phyloP scores from a whole-genome alignment of 306 rosid species.

The Fragaria nilgerrensis region DNA sequence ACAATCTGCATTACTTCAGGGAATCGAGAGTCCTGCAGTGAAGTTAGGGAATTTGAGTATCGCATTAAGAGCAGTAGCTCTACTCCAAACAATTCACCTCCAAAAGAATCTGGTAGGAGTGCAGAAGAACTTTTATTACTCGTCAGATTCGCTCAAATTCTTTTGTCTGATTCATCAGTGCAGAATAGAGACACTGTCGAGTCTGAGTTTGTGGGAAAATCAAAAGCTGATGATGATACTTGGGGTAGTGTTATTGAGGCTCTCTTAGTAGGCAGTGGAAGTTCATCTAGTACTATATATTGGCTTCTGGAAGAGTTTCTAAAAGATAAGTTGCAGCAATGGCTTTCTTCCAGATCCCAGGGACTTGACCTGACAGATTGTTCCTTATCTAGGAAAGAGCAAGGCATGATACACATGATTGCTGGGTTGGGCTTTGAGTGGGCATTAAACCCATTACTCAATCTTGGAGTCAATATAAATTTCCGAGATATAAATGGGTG shows the following conservation, averaged over 20 bases:
- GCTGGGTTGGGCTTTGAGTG: constrained; percentile 91
- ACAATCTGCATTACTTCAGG: constrained; percentile 77
- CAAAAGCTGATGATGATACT: constrained; percentile 54
- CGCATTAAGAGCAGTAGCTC: constrained; percentile 39
- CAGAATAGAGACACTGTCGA: constrained; percentile 34
- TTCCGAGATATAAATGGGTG: constrained; percentile 94
- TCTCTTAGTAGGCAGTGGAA: constrained; percentile 63
- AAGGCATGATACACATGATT: constrained; percentile 84
- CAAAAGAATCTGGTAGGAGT: constrained; percentile 54
- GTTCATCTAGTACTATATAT: constrained; percentile 58
- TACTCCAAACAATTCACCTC: constrained; percentile 36
- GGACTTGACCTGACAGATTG: constrained; percentile 50
- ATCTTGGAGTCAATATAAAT: constrained; percentile 69
- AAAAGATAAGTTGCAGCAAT: constrained; percentile 67
- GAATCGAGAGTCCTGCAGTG: constrained; percentile 84
- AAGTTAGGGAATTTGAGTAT: constrained; percentile 81
- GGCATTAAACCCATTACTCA: constrained; percentile 83
- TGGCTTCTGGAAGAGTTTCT: constrained; percentile 89
- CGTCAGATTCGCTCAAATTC: constrained; percentile 72
- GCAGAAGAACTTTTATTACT: constrained; percentile 80
- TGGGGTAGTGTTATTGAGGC: constrained; percentile 66
- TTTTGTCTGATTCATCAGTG: constrained; percentile 47
- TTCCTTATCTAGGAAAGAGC: constrained; percentile 84
- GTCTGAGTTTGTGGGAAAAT: constrained; percentile 36
- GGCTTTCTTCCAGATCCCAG: constrained; percentile 62